Conservation (phyloP, 2,329 filamentous ascomycete genomes). For the Alternaria gaisen region DNA sequence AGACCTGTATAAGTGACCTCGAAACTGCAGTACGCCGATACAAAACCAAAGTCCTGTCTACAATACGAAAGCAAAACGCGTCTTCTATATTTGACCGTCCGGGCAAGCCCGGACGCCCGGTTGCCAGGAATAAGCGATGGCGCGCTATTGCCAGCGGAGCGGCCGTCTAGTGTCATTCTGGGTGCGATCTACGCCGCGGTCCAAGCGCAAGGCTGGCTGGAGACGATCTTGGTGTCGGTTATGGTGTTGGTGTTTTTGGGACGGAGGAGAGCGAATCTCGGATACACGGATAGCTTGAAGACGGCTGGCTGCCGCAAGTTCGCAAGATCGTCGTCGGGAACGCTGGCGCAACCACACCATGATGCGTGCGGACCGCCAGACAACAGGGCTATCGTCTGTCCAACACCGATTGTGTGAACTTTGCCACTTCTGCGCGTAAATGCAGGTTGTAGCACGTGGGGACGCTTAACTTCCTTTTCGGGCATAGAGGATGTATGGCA, state of each 20-base stretch:
- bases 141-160: slow-evolving; percentile 4
- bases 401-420: not conserved
- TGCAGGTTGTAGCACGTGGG: slow-evolving; percentile 1
- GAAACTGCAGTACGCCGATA: not conserved
- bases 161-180: not conserved
- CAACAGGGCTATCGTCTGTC: not conserved
- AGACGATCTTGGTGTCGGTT: slow-evolving; percentile 2
- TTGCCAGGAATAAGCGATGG: not conserved
- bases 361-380: not conserved
- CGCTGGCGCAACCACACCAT: not conserved
- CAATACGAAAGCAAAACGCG: not conserved
- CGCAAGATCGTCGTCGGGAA: not conserved
- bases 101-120: not conserved
- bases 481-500: slow-evolving; percentile 1
- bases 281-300: not conserved
- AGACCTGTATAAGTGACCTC: not conserved
- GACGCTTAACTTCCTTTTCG: not conserved
- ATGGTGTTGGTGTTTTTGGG: not conserved
- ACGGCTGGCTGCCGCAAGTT: not conserved
- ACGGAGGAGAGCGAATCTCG: not conserved
- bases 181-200: not conserved
- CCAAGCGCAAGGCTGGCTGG: slow-evolving; percentile 9
- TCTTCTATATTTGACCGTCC: not conserved
- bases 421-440: not conserved
- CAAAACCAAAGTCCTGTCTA: not conserved